These are phyloP conservation scores for Chloris gayana DNA, from an alignment of 176 grass and related monocot species.

Conservation along the genomic window DNA sequence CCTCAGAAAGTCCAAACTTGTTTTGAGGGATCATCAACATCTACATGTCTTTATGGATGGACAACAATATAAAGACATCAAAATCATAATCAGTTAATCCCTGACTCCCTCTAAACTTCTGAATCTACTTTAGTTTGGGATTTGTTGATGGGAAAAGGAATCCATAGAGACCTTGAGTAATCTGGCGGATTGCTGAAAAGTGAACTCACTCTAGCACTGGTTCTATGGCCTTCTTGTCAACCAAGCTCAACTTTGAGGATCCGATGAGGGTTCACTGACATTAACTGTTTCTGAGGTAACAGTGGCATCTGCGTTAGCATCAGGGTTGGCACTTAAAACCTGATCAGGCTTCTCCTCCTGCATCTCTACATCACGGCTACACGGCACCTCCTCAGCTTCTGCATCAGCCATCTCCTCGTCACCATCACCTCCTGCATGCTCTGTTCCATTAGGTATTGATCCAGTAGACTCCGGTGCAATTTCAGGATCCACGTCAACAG, in stretches of 20 bases:
- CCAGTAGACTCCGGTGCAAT: conserved; percentile 33
- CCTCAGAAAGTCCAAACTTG: not conserved
- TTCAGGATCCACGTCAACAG: conserved; percentile 36
- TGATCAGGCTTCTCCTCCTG: conserved; percentile 63
- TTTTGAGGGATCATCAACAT: not conserved
- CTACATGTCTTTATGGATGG: not conserved
- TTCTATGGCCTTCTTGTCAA: not conserved
- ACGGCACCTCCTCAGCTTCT: conserved; percentile 42
- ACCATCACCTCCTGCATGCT: conserved; percentile 44
- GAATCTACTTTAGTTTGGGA: not conserved
- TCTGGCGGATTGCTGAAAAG: not conserved
- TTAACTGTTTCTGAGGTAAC: conserved; percentile 31
- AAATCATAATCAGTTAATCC: not conserved
- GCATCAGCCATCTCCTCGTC: conserved; percentile 94
- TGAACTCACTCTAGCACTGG: conserved; percentile 7
- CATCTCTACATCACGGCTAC: conserved; percentile 60
- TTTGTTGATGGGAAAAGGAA: not conserved
- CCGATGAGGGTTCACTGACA: conserved; percentile 25
- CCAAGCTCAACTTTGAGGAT: conserved; percentile 36
- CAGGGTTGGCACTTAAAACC: conserved; percentile 15
- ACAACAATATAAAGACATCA: not conserved
- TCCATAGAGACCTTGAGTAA: not conserved
- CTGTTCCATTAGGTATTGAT: conserved; percentile 59
- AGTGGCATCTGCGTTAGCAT: conserved; percentile 17
- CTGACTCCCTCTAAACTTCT: not conserved